Base-by-base conservation (phyloP, 106 monocot genomes). In the Agapanthus africanus region DNA sequence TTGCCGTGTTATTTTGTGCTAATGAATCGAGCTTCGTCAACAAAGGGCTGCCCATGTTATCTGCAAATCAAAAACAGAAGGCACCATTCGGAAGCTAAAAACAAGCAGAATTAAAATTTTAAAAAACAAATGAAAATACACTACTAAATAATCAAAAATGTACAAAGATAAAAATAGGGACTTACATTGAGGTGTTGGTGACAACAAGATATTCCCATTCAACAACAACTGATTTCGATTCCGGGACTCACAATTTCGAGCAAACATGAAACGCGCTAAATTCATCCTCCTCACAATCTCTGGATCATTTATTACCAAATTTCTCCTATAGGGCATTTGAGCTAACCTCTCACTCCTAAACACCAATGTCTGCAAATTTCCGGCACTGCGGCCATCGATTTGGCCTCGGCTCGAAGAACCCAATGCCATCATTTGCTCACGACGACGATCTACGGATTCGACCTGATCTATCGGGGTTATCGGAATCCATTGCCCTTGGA, bases 401-500 rank as follows among this genome's bases (percentile, higher is more conserved):
- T 68, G 41, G 36, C 30, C 11, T 27, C 35, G 21, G 47, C 34
- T 32, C 6, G 59, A 18, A 37, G 40, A 68, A 40, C 40, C 38
- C 54, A 41, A 41, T 54, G 66, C 30, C n/a, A 39, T 56, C 10
- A 3, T 18, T 30, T 19, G 32, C 30, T 56, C 0, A 11, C 21
- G 57, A 39, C 31, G 38, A 37, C 8, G 18, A 14, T 37, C 54
- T 11, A 14, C 37, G 25, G 13, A 14, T 31, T 21, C 50, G n/a
- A 50, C 50, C 2, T 18, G 22, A 50, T 50, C n/a, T 4, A 26
- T 37, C 1, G 77, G 70, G 3, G 71, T 77, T 34, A 62, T 36
- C 7, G 71, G 65, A 9, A 23, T 18, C 71, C 57, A 71, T 25
- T 41, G 57, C 31, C 40, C 39, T 32, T 65, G 40, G 41, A 70